Conservation (phyloP, 495 filamentous ascomycete species). For the Aspergillus olivimuriae region DNA sequence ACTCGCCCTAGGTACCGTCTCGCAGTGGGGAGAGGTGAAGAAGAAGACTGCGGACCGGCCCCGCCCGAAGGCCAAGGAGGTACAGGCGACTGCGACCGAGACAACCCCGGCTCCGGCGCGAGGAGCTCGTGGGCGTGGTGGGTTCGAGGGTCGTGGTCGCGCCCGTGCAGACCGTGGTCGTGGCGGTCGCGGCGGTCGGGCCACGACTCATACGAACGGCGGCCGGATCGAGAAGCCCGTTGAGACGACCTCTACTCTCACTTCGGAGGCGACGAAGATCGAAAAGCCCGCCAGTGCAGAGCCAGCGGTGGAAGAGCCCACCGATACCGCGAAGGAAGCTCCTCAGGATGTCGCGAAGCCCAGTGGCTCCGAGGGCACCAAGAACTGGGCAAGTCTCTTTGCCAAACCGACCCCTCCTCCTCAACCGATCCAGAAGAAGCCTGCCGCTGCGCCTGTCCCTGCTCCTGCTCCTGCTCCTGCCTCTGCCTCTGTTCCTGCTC, state of each 20-base stretch:
- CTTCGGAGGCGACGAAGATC: conserved; percentile 29
- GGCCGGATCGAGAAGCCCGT: conserved; percentile 36
- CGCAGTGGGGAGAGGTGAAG: conserved; percentile 94
- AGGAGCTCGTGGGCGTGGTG: conserved; percentile 60
- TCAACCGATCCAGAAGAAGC: conserved; percentile 32
- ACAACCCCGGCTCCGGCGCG: conserved; percentile 44
- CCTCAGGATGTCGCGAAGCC: conserved; percentile 25
- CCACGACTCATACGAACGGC: conserved; percentile 50
- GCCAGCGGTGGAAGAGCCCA: conserved; percentile 14
- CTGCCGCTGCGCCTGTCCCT: conserved; percentile 44
- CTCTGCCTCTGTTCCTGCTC: too few species aligned
- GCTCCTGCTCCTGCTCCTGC: too few species aligned
- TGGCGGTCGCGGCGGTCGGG: conserved; percentile 66
- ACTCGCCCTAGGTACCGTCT: conserved; percentile 61
- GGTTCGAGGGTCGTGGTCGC: conserved; percentile 60
- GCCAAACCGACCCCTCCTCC: conserved; percentile 39
- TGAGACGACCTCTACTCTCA: conserved; percentile 21
- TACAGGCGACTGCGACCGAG: conserved; percentile 46
- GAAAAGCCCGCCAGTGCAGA: conserved; percentile 21
- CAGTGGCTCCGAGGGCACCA: conserved; percentile 40
- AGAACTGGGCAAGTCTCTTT: conserved; percentile 61
- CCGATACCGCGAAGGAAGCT: conserved; percentile 21
- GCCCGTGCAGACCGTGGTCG: conserved; percentile 71
- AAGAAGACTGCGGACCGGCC: conserved; percentile 81
- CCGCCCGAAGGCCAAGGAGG: conserved; percentile 77